Evolutionary conservation across 768 basidiomycete genomes (phyloP).

Genomic region (Podaxis pistillaris): DNA sequence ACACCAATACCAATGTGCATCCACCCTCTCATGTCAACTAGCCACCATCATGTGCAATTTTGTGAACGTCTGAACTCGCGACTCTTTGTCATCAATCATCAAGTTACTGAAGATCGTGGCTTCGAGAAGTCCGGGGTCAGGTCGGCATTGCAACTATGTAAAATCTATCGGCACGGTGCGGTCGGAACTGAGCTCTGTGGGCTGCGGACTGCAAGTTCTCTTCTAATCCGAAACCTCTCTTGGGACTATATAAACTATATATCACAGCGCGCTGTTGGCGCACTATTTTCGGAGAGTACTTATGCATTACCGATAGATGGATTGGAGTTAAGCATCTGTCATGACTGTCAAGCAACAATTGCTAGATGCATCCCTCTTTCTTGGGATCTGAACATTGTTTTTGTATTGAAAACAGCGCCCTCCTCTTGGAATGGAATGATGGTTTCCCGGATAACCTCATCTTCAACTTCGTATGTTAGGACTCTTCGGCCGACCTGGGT

Average conservation of each 20-base stretch:
- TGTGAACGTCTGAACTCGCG: background rate
- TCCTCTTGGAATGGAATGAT: slow-evolving; percentile 7
- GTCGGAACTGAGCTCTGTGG: background rate
- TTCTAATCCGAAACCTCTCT: background rate
- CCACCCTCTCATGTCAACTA: slow-evolving; percentile 4
- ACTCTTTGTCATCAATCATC: background rate
- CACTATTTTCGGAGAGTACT: background rate
- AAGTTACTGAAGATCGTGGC: background rate
- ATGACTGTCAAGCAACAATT: background rate
- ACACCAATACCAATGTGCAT: background rate
- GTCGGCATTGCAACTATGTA: background rate
- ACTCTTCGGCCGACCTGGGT: background rate
- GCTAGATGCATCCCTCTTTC: background rate
- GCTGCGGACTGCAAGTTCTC: background rate
- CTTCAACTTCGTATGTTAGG: background rate
- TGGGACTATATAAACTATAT: background rate
- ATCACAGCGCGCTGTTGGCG: background rate
- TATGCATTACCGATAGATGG: background rate
- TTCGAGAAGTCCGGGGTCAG: background rate
- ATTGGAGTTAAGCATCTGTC: background rate
- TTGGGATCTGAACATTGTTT: background rate
- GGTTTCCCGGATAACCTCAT: slow-evolving; percentile 6
- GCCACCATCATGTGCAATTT: background rate
- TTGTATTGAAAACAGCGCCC: background rate
- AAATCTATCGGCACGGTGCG: background rate